These are phyloP conservation scores for Metarhizium robertsii DNA, from an alignment of 2,329 filamentous ascomycete genomes.

Conservation along the genomic window DNA sequence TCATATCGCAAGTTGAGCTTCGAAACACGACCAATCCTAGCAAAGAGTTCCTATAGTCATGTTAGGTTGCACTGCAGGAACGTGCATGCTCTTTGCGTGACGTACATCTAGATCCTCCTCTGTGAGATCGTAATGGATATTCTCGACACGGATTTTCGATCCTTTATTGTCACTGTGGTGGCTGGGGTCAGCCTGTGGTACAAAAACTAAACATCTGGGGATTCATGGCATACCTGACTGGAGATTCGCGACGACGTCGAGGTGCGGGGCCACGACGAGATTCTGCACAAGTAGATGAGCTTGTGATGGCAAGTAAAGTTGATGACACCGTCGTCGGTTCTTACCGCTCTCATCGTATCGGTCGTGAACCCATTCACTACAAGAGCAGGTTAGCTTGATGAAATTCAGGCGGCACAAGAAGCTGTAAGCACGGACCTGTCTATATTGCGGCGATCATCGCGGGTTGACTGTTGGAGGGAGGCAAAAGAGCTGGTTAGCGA, in stretches of 20 bases:
- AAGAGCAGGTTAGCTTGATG: background rate
- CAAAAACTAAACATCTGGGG: background rate
- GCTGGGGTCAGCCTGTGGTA: background rate
- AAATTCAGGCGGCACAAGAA: slow-evolving; percentile 14
- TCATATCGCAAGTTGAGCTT: slow-evolving; percentile 72
- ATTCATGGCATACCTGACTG: slow-evolving; percentile 23
- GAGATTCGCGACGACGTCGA: slow-evolving; percentile 33
- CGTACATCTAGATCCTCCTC: slow-evolving; percentile 71
- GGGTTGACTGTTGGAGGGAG: slow-evolving; percentile 46
- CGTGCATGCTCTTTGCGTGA: background rate
- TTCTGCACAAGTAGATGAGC: slow-evolving; percentile 20
- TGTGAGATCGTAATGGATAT: slow-evolving; percentile 85
- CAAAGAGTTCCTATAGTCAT: slow-evolving; percentile 61
- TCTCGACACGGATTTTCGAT: slow-evolving; percentile 73
- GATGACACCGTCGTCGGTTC: slow-evolving; percentile 5
- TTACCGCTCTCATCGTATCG: slow-evolving; percentile 69
- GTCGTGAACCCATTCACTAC: slow-evolving; percentile 89
- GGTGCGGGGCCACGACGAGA: slow-evolving; percentile 31
- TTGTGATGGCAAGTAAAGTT: background rate
- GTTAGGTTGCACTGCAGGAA: slow-evolving; percentile 14
- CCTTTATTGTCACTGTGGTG: slow-evolving; percentile 40
- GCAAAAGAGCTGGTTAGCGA: slow-evolving; percentile 18
- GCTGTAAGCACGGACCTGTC: slow-evolving; percentile 48
- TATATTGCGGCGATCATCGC: slow-evolving; percentile 55
- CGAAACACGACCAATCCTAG: slow-evolving; percentile 61